Percentiles rank a stretch among this genome's conserved stretches.
Evolutionary conservation across 345 rosid species (phyloP).

Genomic region (Microcos paniculata): DNA sequence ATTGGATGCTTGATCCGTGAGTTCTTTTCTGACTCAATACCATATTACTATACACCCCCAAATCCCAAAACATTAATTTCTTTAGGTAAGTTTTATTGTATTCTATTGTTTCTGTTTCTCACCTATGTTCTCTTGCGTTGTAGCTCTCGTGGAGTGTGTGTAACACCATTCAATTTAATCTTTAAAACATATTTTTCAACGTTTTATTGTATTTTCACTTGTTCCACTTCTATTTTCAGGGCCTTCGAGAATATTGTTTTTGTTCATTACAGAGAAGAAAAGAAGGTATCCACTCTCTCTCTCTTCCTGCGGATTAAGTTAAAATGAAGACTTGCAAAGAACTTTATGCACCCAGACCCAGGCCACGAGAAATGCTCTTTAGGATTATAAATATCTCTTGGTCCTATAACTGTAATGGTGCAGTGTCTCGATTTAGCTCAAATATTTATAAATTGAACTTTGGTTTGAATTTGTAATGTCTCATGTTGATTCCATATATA

Average conservation of each 20-base stretch:
- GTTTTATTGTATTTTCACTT: conserved; percentile 6
- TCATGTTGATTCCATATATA: neutral
- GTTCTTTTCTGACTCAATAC: conserved; percentile 21
- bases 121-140: neutral
- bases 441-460: neutral
- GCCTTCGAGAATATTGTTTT: conserved; percentile 76
- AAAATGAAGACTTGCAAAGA: conserved; percentile 1
- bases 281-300: conserved; percentile 53
- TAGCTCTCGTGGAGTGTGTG: neutral
- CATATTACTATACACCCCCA: neutral
- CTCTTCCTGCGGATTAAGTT: conserved; percentile 3
- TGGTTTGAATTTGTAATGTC: conserved; percentile 12
- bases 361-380: neutral
- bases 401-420: neutral
- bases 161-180: neutral
- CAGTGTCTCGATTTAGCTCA: neutral
- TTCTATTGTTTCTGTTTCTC: conserved; percentile 13
- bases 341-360: neutral
- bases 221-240: conserved; percentile 46
- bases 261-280: conserved; percentile 85
- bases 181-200: conserved; percentile 1
- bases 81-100: neutral
- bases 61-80: too few species aligned
- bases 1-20: conserved; percentile 97
- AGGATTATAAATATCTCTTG: neutral